phyloP scores from a whole-genome alignment of 345 rosid genomes.

The Leavenworthia alabamica region DNA sequence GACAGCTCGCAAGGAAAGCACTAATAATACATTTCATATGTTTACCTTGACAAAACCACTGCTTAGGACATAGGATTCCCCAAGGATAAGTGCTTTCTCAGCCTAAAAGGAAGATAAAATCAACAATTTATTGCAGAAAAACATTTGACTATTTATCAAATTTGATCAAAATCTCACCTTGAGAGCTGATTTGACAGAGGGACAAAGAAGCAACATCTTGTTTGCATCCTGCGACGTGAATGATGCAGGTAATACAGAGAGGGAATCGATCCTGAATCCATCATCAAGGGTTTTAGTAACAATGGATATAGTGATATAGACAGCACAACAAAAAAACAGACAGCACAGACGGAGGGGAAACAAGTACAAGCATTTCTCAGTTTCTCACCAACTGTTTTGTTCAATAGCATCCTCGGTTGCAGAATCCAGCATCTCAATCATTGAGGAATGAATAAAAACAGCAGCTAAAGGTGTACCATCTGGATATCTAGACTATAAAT shows the following conservation, averaged over 20 bases:
- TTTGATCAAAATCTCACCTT: slow-evolving; percentile 50
- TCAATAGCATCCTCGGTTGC: slow-evolving; percentile 86
- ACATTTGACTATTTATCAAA: neutral
- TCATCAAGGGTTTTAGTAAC: slow-evolving; percentile 23
- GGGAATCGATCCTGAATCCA: slow-evolving; percentile 80
- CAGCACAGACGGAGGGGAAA: neutral
- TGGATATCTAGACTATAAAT: slow-evolving; percentile 91
- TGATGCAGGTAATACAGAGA: slow-evolving; percentile 67
- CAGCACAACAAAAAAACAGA: neutral
- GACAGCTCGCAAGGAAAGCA: neutral
- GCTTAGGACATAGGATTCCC: slow-evolving; percentile 70
- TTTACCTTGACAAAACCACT: slow-evolving; percentile 73
- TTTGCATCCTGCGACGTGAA: slow-evolving; percentile 72
- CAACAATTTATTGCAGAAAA: neutral
- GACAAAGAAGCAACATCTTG: slow-evolving; percentile 64
- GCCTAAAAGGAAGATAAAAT: slow-evolving; percentile 41
- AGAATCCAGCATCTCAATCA: slow-evolving; percentile 83
- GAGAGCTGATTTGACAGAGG: slow-evolving; percentile 59
- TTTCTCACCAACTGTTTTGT: slow-evolving; percentile 82
- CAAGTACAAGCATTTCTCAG: neutral
- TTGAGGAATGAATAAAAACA: slow-evolving; percentile 74
- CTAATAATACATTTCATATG: slow-evolving; percentile 5
- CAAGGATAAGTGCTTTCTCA: slow-evolving; percentile 62
- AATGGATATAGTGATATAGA: neutral
- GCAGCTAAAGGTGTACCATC: slow-evolving; percentile 71